A percentile compares a stretch with the other conserved stretches of the same genome.
phyloP scores from a whole-genome alignment of 345 rosid genomes.

The Odontarrhena argentea region DNA sequence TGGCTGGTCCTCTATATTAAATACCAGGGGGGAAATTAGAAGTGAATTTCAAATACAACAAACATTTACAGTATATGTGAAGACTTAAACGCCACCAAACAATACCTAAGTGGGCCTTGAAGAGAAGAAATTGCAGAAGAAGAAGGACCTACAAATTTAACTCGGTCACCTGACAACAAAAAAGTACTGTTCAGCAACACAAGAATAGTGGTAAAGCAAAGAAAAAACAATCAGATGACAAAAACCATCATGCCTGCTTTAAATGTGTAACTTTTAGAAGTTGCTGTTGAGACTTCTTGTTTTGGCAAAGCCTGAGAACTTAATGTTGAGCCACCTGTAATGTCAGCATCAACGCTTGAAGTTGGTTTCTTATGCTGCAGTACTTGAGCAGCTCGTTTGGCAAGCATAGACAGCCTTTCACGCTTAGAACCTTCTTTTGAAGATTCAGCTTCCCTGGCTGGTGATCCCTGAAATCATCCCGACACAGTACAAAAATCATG shows the following conservation, averaged over 20 bases:
- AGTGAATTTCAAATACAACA: conserved; percentile 9
- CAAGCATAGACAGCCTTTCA: conserved; percentile 65
- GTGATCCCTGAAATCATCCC: conserved; percentile 59
- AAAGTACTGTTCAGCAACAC: conserved; percentile 29
- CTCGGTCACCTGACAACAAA: conserved; percentile 83
- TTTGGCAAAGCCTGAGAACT: conserved; percentile 74
- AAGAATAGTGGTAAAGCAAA: conserved; percentile 25
- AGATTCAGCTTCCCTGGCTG: conserved; percentile 64
- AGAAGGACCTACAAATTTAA: conserved; percentile 62
- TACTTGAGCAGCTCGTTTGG: conserved; percentile 61
- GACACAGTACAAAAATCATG: conserved; percentile 28
- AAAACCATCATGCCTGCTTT: conserved; percentile 63
- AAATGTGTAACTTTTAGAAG: conserved; percentile 79
- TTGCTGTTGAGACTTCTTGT: conserved; percentile 92
- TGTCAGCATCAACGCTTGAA: conserved; percentile 94
- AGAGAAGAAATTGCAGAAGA: conserved; percentile 56
- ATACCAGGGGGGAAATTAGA: conserved; percentile 7
- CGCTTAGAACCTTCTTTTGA: conserved; percentile 71
- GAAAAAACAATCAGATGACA: conserved; percentile 14
- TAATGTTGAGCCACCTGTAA: conserved; percentile 77
- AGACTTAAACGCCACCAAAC: conserved; percentile 1
- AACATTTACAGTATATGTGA: background rate
- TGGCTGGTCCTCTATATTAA: conserved; percentile 67
- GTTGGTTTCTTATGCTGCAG: conserved; percentile 78
- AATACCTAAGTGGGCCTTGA: conserved; percentile 59